Percentiles rank a stretch among this genome's conserved stretches.
phyloP scores from a whole-genome alignment of 805 yeast species.

The Candida fluviatilis region DNA sequence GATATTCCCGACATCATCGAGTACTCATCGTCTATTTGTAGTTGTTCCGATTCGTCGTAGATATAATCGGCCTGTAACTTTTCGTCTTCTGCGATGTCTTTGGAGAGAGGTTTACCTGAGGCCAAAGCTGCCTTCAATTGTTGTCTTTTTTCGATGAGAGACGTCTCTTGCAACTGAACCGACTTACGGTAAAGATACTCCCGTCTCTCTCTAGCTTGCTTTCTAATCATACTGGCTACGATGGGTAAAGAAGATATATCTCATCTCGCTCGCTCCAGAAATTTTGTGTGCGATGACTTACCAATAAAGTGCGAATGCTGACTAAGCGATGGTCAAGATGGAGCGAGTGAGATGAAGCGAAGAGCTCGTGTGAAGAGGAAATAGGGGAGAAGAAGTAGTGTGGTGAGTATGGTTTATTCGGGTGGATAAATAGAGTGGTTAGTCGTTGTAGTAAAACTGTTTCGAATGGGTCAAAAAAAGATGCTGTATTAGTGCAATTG shows the following conservation, averaged over 20 bases:
- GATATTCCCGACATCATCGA: slow-evolving; percentile 78
- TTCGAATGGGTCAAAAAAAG: too few relatives aligned
- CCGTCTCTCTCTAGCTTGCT: slow-evolving; percentile 94
- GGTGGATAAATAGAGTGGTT: too few relatives aligned
- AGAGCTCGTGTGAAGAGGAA: too few relatives aligned
- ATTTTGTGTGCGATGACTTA: background rate
- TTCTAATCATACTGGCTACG: slow-evolving; percentile 65
- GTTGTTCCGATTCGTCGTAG: slow-evolving; percentile 76
- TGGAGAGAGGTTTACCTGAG: slow-evolving; percentile 83
- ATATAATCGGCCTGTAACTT: slow-evolving; percentile 76
- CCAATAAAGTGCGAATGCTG: background rate
- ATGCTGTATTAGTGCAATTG: too few relatives aligned
- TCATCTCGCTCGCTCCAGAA: too few relatives aligned
- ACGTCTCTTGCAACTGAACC: slow-evolving; percentile 84
- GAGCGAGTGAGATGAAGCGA: too few relatives aligned
- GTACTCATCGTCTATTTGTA: slow-evolving; percentile 86
- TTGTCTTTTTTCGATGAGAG: slow-evolving; percentile 79
- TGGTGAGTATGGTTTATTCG: too few relatives aligned
- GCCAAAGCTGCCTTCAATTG: slow-evolving; percentile 85
- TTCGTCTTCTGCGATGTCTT: slow-evolving; percentile 85
- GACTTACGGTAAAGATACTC: slow-evolving; percentile 90
- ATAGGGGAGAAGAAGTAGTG: too few relatives aligned
- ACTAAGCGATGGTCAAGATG: background rate
- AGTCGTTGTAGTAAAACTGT: too few relatives aligned
- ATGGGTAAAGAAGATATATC: too few relatives aligned